Conservation (phyloP, 2,329 filamentous ascomycete genomes). For the Fusarium annulatum region DNA sequence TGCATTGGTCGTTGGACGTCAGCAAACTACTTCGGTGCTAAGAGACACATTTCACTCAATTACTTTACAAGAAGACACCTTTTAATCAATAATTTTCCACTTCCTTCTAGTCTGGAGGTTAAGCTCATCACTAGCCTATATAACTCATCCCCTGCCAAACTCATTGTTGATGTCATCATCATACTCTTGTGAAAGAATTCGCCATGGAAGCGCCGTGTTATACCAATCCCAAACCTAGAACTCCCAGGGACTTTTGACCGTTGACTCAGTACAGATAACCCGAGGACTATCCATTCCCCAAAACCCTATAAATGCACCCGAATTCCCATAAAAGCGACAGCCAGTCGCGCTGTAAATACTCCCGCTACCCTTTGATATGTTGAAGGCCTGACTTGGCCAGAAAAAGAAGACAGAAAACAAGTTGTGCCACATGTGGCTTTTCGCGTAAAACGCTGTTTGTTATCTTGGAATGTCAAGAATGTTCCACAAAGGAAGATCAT, state of each 20-base stretch:
- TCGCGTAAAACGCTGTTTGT: background rate
- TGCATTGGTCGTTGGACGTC: background rate
- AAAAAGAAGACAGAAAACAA: slow-evolving; percentile 1
- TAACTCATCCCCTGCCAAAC: background rate
- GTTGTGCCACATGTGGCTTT: background rate
- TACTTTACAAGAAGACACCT: background rate
- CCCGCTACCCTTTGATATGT: slow-evolving; percentile 25
- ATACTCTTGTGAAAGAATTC: slow-evolving; percentile 13
- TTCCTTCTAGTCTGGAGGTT: slow-evolving; percentile 3
- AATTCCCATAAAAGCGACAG: background rate
- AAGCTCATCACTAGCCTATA: slow-evolving; percentile 8
- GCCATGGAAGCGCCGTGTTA: slow-evolving; percentile 5
- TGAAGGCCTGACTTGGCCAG: background rate
- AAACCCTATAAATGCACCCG: slow-evolving; percentile 17
- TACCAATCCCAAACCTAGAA: slow-evolving; percentile 22
- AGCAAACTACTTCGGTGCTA: background rate
- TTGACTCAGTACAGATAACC: slow-evolving; percentile 8
- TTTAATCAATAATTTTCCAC: background rate
- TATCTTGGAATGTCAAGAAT: slow-evolving; percentile 15
- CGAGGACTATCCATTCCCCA: slow-evolving; percentile 3
- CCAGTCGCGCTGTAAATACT: slow-evolving; percentile 8
- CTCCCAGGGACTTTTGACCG: slow-evolving; percentile 19
- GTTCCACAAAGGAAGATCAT: background rate
- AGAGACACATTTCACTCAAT: background rate
- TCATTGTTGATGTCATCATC: background rate